Conservation (phyloP, 1,284 basidiomycete species). For the Malassezia dermatis region DNA sequence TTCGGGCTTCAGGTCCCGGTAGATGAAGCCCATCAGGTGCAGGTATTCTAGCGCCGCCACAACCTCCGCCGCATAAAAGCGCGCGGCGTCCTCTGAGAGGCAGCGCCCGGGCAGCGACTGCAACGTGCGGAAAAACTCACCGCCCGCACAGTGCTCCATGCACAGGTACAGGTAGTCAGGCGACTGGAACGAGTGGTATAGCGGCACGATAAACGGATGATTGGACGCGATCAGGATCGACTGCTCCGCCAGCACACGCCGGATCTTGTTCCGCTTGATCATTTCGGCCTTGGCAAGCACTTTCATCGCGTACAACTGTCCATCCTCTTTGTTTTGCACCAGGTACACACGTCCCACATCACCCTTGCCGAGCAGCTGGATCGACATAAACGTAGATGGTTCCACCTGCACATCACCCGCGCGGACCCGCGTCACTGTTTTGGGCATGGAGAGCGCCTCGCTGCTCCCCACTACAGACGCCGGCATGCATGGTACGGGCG, state of each 20-base stretch:
- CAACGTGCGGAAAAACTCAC: conserved; percentile 88
- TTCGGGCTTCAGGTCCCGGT: conserved; percentile 97
- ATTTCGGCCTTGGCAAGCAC: conserved; percentile 47
- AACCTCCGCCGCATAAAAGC: conserved; percentile 98
- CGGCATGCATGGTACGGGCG: conserved; percentile 1
- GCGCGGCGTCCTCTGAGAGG: conserved; percentile 81
- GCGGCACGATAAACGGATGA: conserved; percentile 47
- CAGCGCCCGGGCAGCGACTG: conserved; percentile 83
- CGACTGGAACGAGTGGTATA: conserved; percentile 47
- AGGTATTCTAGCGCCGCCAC: conserved; percentile 94
- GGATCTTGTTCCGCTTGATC: conserved; percentile 48
- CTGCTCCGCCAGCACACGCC: conserved; percentile 46
- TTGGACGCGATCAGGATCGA: conserved; percentile 43
- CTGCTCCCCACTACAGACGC: not conserved
- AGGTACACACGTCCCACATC: conserved; percentile 47
- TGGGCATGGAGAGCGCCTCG: not conserved
- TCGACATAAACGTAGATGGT: conserved; percentile 41
- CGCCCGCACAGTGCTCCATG: conserved; percentile 82
- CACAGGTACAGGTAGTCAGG: conserved; percentile 46
- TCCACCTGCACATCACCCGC: conserved; percentile 54
- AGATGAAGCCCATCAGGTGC: conserved; percentile 98
- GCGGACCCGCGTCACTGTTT: conserved; percentile 58
- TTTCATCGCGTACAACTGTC: conserved; percentile 45
- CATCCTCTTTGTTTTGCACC: conserved; percentile 39
- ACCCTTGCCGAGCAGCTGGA: conserved; percentile 48